Conservation (phyloP, 129 eudicot genomes). For the Saposhnikovia divaricata region DNA sequence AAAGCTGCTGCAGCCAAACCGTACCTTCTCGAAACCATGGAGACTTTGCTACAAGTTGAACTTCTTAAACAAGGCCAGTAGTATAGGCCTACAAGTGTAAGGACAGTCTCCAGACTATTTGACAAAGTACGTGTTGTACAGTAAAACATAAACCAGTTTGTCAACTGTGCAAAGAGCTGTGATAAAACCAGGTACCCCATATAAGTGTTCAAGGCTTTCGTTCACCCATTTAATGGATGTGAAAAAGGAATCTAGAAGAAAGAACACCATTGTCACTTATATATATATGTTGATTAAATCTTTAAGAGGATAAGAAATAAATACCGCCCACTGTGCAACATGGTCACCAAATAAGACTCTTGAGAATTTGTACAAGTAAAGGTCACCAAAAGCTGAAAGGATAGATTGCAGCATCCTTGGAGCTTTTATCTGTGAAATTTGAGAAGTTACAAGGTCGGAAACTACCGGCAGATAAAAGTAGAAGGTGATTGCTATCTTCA, state of each 20-base stretch:
- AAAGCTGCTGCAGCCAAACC: slow-evolving; percentile 68
- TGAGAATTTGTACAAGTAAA: slow-evolving; percentile 73
- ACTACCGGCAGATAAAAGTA: neutral
- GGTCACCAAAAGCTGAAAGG: slow-evolving; percentile 80
- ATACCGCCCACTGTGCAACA: slow-evolving; percentile 86
- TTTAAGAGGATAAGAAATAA: slow-evolving; percentile 27
- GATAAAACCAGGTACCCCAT: slow-evolving; percentile 32
- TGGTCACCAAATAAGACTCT: slow-evolving; percentile 47
- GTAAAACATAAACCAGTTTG: slow-evolving; percentile 95
- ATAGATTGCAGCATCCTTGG: slow-evolving; percentile 81
- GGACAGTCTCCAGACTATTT: slow-evolving; percentile 83
- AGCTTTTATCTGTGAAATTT: slow-evolving; percentile 47
- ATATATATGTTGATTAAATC: neutral
- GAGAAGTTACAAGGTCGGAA: neutral
- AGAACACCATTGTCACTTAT: neutral
- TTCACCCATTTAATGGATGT: neutral
- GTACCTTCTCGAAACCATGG: slow-evolving; percentile 47
- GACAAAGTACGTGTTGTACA: slow-evolving; percentile 83
- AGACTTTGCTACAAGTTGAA: slow-evolving; percentile 18
- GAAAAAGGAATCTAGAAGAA: slow-evolving; percentile 1
- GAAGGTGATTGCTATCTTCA: neutral
- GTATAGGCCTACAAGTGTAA: slow-evolving; percentile 65
- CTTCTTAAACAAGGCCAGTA: slow-evolving; percentile 89
- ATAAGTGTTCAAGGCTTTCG: neutral
- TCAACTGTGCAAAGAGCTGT: slow-evolving; percentile 80